Percentiles rank a stretch among this genome's conserved stretches.
Evolutionary conservation across 176 grass and related monocot genomes (phyloP).

Genomic region (Oryza rufipogon): DNA sequence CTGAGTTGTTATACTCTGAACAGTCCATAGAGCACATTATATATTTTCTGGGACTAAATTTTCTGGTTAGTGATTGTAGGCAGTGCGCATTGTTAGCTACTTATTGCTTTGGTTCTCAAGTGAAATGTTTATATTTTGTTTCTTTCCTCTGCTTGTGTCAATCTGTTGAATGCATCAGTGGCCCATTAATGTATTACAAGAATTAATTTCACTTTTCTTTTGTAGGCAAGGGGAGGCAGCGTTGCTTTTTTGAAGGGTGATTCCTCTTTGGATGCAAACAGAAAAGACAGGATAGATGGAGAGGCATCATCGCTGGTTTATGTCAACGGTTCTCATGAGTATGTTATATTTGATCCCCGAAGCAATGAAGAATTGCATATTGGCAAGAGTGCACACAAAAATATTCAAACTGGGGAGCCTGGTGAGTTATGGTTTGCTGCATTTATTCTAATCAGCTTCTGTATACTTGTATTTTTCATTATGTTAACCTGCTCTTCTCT

Average conservation of each 20-base stretch:
- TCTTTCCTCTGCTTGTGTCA: conserved; percentile 13
- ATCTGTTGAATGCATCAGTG: neutral
- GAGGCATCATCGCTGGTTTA: conserved; percentile 55
- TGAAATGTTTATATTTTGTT: neutral
- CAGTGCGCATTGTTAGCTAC: neutral
- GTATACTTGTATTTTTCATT: neutral
- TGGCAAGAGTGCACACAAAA: conserved; percentile 41
- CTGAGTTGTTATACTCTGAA: conserved; percentile 8
- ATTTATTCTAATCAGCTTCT: neutral
- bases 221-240: conserved; percentile 73
- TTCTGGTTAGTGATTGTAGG: neutral
- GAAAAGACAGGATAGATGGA: conserved; percentile 24
- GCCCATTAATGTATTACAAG: neutral
- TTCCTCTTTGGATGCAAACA: conserved; percentile 37
- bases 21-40: neutral
- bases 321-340: conserved; percentile 78
- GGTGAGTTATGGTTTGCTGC: conserved; percentile 50
- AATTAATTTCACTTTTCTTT: conserved; percentile 19
- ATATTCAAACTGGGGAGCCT: conserved; percentile 56
- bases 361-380: conserved; percentile 39
- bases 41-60: neutral
- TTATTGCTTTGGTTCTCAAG: conserved; percentile 11
- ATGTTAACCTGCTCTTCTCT: neutral
- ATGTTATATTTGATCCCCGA: conserved; percentile 80
- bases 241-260: conserved; percentile 68